phyloP scores from a whole-genome alignment of 169 alveolate genomes.

The Cryptosporidium muris region DNA sequence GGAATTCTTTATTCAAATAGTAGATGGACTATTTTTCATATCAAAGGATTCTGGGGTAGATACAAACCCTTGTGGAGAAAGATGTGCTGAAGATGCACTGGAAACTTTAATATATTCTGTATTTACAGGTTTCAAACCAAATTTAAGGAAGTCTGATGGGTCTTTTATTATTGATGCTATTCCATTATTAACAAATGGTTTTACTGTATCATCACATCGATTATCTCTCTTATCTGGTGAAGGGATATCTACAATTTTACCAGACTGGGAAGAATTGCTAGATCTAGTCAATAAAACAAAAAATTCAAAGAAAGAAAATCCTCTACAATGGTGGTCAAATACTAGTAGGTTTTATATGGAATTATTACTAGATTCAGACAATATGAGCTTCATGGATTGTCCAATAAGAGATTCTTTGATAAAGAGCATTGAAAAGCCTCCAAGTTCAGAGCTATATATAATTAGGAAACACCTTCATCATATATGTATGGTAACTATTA shows the following conservation, averaged over 20 bases:
- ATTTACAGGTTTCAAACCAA: slow-evolving; percentile 50
- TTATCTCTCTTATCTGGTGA: slow-evolving; percentile 51
- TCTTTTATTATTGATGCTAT: background rate
- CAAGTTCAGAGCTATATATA: slow-evolving; percentile 12
- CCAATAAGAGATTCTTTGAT: slow-evolving; percentile 11
- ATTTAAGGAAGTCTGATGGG: slow-evolving; percentile 6
- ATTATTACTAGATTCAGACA: slow-evolving; percentile 41
- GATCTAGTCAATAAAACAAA: slow-evolving; percentile 17
- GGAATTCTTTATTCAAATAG: slow-evolving; percentile 16
- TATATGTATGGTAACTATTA: slow-evolving; percentile 35
- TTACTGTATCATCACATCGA: slow-evolving; percentile 16
- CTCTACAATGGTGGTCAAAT: slow-evolving; percentile 36
- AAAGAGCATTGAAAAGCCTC: slow-evolving; percentile 1
- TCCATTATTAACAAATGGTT: slow-evolving; percentile 20
- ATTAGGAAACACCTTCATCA: slow-evolving; percentile 33
- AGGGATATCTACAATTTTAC: background rate
- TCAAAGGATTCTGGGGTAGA: slow-evolving; percentile 52
- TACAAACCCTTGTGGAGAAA: slow-evolving; percentile 42
- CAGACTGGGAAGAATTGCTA: slow-evolving; percentile 49
- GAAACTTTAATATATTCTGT: slow-evolving; percentile 46
- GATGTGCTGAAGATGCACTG: slow-evolving; percentile 62
- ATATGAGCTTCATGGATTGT: slow-evolving; percentile 14
- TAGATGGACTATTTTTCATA: slow-evolving; percentile 58
- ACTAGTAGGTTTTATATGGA: slow-evolving; percentile 52
- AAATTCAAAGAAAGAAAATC: slow-evolving; percentile 4